These are phyloP conservation scores for Leptographium galeiforme DNA, from an alignment of 2,329 filamentous ascomycete genomes.

Conservation along the genomic window DNA sequence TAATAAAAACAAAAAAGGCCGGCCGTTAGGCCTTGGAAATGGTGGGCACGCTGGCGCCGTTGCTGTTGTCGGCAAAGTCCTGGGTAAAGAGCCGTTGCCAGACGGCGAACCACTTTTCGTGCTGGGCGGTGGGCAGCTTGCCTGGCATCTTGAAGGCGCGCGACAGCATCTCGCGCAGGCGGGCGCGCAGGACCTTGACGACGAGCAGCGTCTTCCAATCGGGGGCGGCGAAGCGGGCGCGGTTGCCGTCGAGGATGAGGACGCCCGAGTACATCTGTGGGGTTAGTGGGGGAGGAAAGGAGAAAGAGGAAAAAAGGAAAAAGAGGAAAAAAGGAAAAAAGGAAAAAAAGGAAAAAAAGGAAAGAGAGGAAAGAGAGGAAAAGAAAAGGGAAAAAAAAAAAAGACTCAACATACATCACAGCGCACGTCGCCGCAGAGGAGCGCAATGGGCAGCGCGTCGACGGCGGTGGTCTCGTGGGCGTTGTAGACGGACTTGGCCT, in stretches of 20 bases:
- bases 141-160: constrained; percentile 56
- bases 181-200: constrained; percentile 65
- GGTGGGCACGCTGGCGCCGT: not conserved
- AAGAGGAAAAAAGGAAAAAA: not conserved
- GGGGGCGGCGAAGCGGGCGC: constrained; percentile 66
- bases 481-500: constrained; percentile 76
- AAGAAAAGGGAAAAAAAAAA: not conserved
- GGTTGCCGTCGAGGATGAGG: constrained; percentile 74
- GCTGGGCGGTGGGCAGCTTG: constrained; percentile 48
- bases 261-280: constrained; percentile 71
- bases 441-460: constrained; percentile 67
- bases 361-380: not conserved
- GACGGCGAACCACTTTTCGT: constrained; percentile 60
- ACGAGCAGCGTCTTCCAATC: constrained; percentile 88
- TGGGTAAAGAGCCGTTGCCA: constrained; percentile 59
- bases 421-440: constrained; percentile 80
- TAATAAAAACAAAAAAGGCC: no score
- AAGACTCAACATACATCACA: constrained; percentile 52
- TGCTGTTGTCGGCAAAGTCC: constrained; percentile 21
- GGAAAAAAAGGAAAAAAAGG: not conserved
- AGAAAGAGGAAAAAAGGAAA: not conserved
- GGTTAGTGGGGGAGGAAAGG: not conserved
- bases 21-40: not conserved
- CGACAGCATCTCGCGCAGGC: constrained; percentile 63
- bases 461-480: constrained; percentile 78